phyloP scores from a whole-genome alignment of 345 rosid species.

The Iberis pinnata region DNA sequence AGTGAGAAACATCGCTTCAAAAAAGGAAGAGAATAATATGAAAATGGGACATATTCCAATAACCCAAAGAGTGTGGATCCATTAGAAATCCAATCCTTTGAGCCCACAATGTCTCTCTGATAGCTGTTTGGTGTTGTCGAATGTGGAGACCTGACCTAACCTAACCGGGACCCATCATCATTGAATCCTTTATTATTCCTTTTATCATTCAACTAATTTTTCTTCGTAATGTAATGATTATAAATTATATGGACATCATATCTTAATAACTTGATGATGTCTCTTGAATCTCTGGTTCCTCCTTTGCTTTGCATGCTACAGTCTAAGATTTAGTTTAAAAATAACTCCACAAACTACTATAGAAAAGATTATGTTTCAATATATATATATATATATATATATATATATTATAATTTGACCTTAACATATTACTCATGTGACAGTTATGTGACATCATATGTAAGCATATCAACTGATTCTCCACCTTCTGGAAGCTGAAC shows the following conservation, averaged over 20 bases:
- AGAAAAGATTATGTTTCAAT: too few species aligned
- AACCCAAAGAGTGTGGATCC: constrained; percentile 24
- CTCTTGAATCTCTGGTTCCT: too few species aligned
- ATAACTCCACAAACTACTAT: too few species aligned
- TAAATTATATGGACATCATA: constrained; percentile 19
- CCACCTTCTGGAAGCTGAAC: too few species aligned
- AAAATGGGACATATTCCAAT: constrained; percentile 19
- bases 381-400: too few species aligned
- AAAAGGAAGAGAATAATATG: constrained; percentile 12
- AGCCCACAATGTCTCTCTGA: constrained; percentile 12
- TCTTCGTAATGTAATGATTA: constrained; percentile 4
- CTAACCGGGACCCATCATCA: constrained; percentile 12
- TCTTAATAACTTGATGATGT: constrained; percentile 17
- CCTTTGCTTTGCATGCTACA: too few species aligned
- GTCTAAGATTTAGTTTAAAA: too few species aligned
- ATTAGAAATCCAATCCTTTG: constrained; percentile 21
- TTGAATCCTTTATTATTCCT: constrained; percentile 25
- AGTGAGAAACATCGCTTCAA: too few species aligned
- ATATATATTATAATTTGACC: too few species aligned
- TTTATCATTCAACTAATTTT: constrained; percentile 21
- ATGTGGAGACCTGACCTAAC: constrained; percentile 34
- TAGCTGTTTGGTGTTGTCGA: constrained; percentile 24
- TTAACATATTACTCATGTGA: too few species aligned
- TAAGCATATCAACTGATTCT: too few species aligned
- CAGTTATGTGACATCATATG: too few species aligned